Evolutionary conservation across 2,329 filamentous ascomycete species (phyloP).

Genomic region (Nigrograna mackinnonii): DNA sequence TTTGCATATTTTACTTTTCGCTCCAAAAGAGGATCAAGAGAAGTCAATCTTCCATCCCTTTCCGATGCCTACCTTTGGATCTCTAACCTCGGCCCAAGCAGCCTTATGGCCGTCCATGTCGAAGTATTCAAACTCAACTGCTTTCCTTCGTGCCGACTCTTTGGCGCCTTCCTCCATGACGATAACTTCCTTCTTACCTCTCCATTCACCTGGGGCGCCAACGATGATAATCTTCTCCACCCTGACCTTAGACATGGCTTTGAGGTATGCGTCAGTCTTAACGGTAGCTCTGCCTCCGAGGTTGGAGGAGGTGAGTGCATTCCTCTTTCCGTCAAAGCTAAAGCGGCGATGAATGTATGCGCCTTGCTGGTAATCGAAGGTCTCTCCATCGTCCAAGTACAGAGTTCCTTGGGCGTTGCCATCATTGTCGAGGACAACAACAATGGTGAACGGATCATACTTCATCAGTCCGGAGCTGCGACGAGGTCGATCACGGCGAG

Average conservation of each 20-base stretch:
- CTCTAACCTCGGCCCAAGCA: conserved; percentile 65
- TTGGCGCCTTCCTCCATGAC: conserved; percentile 63
- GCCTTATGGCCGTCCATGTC: conserved; percentile 58
- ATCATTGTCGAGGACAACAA: conserved; percentile 70
- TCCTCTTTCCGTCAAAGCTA: conserved; percentile 58
- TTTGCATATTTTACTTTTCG: no score
- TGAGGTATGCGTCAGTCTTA: conserved; percentile 74
- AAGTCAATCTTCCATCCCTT: conserved; percentile 68
- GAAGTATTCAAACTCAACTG: conserved; percentile 64
- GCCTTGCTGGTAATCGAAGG: conserved; percentile 82
- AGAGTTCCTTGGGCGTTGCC: conserved; percentile 79
- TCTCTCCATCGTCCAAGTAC: conserved; percentile 93
- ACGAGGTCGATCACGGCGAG: conserved; percentile 84
- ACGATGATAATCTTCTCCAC: conserved; percentile 87
- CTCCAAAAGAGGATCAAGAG: no score
- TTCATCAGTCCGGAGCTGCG: conserved; percentile 88
- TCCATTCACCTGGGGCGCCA: conserved; percentile 76
- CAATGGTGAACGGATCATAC: conserved; percentile 92
- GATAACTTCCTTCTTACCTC: conserved; percentile 63
- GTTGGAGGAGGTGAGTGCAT: conserved; percentile 68
- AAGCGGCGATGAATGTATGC: conserved; percentile 89
- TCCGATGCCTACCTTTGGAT: conserved; percentile 64
- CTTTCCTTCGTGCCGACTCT: conserved; percentile 45
- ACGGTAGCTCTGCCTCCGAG: conserved; percentile 51
- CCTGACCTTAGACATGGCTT: conserved; percentile 75